Base-by-base conservation (phyloP, 2,329 filamentous ascomycete species). In the Alternaria viburni region DNA sequence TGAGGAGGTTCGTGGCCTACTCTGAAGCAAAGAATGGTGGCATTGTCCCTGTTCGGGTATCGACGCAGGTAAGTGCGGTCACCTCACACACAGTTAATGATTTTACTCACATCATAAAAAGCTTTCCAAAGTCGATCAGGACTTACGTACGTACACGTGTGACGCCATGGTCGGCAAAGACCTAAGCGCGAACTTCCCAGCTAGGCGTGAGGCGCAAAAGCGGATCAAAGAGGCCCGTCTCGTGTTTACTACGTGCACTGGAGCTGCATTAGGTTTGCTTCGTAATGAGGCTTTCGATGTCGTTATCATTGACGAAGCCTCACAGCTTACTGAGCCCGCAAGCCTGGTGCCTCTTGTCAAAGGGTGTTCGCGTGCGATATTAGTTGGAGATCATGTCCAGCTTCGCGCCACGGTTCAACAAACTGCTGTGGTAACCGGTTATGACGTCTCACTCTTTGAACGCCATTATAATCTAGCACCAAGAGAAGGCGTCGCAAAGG, bases 341-440 rank as follows among this genome's bases (percentile, higher is more conserved):
- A 66, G 61, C 7, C 63, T 68, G 12, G 54, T 70, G 15, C 69
- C 69, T 17, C 57, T 71, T n/a, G 75, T 81, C 10, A 84, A 83
- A 57, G 80, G 81, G 0, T 83, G 82, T 52, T 61, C 71, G n/a
- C 79, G 78, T 51, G 82, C 78, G 1, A 77, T 84, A 3, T 66
- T 85, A 0, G 82, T 85, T 2, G 83, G 82, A 1, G 83, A 85
- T 52, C 82, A 85, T 66, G 81, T 83, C 1, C 82, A 85, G 62
- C 78, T 84, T 5, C 76, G 81, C 15, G 81, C 83, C 0, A 84
- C 81, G 0, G 79, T 84, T 10, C 74, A 80, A 46, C 69, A 78
- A 36, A 74, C 79, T 43, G 75, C 81, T 1, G 63, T 74, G 8
- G 64, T 75, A 0, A 62, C 80, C 5, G 78, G 74, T 1, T 83